phyloP scores from a whole-genome alignment of 2,329 filamentous ascomycete genomes.

The Colletotrichum navitas region DNA sequence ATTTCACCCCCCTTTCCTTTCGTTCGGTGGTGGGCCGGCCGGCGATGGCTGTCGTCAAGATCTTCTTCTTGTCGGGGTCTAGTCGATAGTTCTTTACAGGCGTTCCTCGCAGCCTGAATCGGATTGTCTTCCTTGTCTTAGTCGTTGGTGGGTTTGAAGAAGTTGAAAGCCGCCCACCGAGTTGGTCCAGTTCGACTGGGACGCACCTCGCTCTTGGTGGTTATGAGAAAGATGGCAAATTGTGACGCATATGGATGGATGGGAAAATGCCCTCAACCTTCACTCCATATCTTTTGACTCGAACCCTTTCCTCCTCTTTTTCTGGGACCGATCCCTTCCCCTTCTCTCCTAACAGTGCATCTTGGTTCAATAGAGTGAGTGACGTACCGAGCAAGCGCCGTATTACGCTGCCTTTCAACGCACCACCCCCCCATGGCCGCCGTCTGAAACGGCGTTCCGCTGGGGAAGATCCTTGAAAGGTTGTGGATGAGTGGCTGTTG shows the following conservation, averaged over 20 bases:
- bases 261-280: not conserved
- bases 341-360: not conserved
- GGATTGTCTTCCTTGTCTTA: not conserved
- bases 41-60: not conserved
- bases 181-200: not conserved
- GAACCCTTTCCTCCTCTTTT: not conserved
- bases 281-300: constrained; percentile 17
- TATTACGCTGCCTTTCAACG: constrained; percentile 9
- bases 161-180: not conserved
- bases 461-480: constrained; percentile 34
- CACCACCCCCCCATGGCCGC: not conserved
- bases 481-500: not conserved
- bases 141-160: not conserved
- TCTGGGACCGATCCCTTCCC: not conserved
- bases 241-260: constrained; percentile 3
- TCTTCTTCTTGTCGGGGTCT: not conserved
- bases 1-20: not conserved
- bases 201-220: not conserved
- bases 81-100: not conserved
- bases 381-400: not conserved
- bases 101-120: not conserved
- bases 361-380: not conserved
- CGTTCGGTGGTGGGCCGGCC: not conserved
- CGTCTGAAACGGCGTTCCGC: constrained; percentile 37
- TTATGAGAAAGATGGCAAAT: not conserved